Evolutionary conservation across 1,139 yeast genomes (phyloP).

Genomic region (Wickerhamiella pararugosa): DNA sequence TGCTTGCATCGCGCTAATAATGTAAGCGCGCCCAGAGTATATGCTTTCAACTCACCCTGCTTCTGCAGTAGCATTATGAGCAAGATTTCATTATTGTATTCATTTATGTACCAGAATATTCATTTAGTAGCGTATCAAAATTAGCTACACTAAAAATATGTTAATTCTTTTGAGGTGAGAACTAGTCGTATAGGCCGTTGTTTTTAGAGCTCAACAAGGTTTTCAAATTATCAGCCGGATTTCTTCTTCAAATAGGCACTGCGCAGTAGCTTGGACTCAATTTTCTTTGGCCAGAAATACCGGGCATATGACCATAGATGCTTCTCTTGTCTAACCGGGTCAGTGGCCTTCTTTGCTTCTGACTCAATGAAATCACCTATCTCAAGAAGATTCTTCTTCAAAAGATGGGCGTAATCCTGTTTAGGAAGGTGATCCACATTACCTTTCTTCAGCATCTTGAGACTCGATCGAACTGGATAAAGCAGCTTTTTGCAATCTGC

Average conservation of each 20-base stretch:
- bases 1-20: no score
- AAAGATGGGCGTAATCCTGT: conserved; percentile 64
- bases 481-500: conserved; percentile 46
- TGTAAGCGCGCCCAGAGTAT: no score
- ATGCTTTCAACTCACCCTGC: no score
- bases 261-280: conserved; percentile 54
- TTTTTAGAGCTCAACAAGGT: no score
- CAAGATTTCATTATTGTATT: no score
- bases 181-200: no score
- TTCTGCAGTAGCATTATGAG: no score
- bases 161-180: no score
- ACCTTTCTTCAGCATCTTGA: conserved; percentile 63
- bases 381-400: conserved; percentile 58
- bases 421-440: conserved; percentile 61
- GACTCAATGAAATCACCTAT: conserved; percentile 58
- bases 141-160: no score
- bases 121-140: no score
- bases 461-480: conserved; percentile 60
- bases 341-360: conserved; percentile 17
- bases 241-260: conserved; percentile 58
- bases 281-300: conserved; percentile 86
- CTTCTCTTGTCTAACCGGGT: conserved; percentile 33
- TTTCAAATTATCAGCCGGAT: not conserved
- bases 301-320: conserved; percentile 90
- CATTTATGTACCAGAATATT: no score